Evolutionary conservation across 805 yeast species (phyloP).

Genomic region (Trichomonascus vanleenenianus): DNA sequence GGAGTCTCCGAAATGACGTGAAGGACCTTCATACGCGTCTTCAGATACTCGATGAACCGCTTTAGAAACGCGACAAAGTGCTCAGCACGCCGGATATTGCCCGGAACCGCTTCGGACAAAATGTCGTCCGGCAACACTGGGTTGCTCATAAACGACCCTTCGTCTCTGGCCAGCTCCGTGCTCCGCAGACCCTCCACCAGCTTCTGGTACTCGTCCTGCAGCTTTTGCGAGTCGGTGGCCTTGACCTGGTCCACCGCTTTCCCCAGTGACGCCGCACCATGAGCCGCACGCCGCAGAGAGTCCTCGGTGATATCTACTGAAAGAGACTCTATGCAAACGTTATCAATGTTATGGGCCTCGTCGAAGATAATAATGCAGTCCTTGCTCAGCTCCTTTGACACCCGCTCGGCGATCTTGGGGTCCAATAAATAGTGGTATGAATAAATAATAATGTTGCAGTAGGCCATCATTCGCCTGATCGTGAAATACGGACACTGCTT

Average conservation of each 20-base stretch:
- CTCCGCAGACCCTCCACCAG: conserved; percentile 85
- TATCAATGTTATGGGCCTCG: conserved; percentile 98
- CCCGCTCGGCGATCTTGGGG: conserved; percentile 95
- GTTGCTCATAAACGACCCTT: conserved; percentile 70
- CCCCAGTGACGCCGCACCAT: conserved; percentile 76
- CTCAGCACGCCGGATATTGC: conserved; percentile 93
- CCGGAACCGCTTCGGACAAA: conserved; percentile 90
- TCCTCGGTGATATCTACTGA: conserved; percentile 91
- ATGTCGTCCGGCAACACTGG: conserved; percentile 84
- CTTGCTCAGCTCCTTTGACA: conserved; percentile 82
- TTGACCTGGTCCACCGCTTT: conserved; percentile 80
- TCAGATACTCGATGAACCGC: conserved; percentile 86
- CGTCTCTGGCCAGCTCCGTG: conserved; percentile 55
- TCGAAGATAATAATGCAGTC: conserved; percentile 94
- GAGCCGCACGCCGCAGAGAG: conserved; percentile 72
- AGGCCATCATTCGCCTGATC: conserved; percentile 92
- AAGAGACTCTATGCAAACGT: conserved; percentile 94
- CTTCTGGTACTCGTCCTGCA: conserved; percentile 86
- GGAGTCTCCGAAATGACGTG: conserved; percentile 99
- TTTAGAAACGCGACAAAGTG: conserved; percentile 91
- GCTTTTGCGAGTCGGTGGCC: conserved; percentile 67
- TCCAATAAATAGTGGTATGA: conserved; percentile 94
- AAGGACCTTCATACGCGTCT: conserved; percentile 94
- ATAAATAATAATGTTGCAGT: conserved; percentile 86
- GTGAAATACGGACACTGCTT: conserved; percentile 95